These are phyloP conservation scores for Pichia inconspicua DNA, from an alignment of 1,139 yeast genomes.

Conservation along the genomic window DNA sequence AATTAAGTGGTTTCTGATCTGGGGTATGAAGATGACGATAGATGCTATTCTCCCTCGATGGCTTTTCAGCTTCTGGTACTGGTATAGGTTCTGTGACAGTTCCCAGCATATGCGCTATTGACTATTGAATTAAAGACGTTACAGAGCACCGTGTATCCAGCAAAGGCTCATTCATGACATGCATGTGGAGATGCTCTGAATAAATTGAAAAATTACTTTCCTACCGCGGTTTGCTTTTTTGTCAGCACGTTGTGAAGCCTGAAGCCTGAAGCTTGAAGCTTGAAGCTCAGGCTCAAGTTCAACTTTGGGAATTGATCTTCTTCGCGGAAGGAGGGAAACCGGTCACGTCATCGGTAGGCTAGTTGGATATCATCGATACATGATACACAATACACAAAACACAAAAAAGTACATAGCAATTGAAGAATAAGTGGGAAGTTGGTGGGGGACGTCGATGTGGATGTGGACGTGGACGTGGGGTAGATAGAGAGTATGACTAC, in stretches of 20 bases:
- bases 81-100: not conserved
- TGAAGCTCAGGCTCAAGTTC: no score
- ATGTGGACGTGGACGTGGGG: no score
- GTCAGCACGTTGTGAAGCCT: no score
- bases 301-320: no score
- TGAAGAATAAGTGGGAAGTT: not conserved
- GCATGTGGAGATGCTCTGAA: not conserved
- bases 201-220: not conserved
- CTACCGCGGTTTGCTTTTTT: not conserved
- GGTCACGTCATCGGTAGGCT: not conserved
- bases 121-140: not conserved
- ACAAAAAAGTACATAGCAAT: not conserved
- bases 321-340: not conserved
- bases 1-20: slow-evolving; percentile 28
- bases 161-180: no score
- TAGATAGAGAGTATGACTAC: slow-evolving; percentile 9
- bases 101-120: not conserved
- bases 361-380: no score
- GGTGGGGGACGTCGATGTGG: no score
- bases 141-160: no score
- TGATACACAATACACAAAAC: no score
- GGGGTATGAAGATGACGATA: slow-evolving; percentile 30
- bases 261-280: no score
- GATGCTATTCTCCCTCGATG: slow-evolving; percentile 20
- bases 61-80: not conserved